Conservation (phyloP, 305 asterid species). For the Andrographis paniculata region DNA sequence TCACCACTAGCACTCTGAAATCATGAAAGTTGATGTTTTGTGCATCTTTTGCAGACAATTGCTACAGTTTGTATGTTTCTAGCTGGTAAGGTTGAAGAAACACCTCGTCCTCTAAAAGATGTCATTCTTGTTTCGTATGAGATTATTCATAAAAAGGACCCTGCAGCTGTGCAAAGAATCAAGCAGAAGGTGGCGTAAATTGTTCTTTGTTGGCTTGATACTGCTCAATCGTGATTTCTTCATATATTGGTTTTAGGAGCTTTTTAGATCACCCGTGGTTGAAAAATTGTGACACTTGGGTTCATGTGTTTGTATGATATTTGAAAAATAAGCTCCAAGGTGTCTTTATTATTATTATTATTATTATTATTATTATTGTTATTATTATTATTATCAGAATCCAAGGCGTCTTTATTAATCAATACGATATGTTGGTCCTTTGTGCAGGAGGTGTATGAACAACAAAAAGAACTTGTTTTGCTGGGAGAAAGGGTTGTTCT, state of each 20-base stretch:
- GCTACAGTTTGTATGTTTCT: slow-evolving; percentile 95
- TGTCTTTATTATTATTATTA: too few relatives aligned
- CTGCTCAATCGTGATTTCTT: neutral
- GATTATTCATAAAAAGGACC: slow-evolving; percentile 83
- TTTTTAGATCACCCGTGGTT: neutral
- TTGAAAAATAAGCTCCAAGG: neutral
- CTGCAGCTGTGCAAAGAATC: slow-evolving; percentile 80
- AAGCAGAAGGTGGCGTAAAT: slow-evolving; percentile 69
- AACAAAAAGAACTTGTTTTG: slow-evolving; percentile 84
- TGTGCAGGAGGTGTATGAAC: slow-evolving; percentile 87
- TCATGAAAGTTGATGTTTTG: neutral
- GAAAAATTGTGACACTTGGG: neutral
- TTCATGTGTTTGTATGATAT: neutral
- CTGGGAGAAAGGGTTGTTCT: slow-evolving; percentile 90
- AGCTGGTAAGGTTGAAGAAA: slow-evolving; percentile 99
- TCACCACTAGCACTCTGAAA: neutral
- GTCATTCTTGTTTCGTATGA: slow-evolving; percentile 93
- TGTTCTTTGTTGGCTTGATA: slow-evolving; percentile 1
- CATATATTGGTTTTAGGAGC: neutral
- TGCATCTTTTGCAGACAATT: slow-evolving; percentile 42
- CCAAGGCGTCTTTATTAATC: neutral
- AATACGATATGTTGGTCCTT: slow-evolving; percentile 15
- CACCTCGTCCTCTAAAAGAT: slow-evolving; percentile 94
- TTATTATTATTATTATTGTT: too few relatives aligned
- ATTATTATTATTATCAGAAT: too few relatives aligned